These are phyloP conservation scores for Tephrocybe sp. DNA, from an alignment of 768 basidiomycete genomes.

Conservation along the genomic window DNA sequence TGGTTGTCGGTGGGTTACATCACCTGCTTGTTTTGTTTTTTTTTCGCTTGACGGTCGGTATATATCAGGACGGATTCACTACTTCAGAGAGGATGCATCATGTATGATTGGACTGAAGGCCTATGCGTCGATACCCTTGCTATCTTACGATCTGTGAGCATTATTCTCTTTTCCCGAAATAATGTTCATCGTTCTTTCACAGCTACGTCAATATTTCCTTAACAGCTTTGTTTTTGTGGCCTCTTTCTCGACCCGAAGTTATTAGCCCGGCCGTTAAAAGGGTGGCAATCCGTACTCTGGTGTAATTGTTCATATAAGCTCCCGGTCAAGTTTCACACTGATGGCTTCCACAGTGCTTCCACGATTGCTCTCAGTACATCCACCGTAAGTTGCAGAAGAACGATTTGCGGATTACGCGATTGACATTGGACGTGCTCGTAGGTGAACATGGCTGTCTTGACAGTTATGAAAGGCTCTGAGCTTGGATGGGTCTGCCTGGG, in stretches of 20 bases:
- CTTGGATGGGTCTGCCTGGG: constrained; percentile 50
- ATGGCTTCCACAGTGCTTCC: constrained; percentile 26
- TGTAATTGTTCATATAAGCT: constrained; percentile 27
- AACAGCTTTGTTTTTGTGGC: constrained; percentile 47
- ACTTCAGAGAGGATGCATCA: constrained; percentile 33
- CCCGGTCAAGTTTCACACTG: neutral
- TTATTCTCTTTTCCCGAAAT: neutral
- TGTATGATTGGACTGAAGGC: constrained; percentile 50
- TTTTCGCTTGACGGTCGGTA: neutral
- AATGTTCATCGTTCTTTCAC: neutral
- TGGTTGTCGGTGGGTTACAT: constrained; percentile 40
- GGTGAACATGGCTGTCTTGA: constrained; percentile 46
- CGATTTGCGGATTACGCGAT: neutral
- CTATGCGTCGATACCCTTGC: constrained; percentile 41
- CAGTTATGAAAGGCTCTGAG: constrained; percentile 42
- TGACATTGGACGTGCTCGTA: constrained; percentile 14
- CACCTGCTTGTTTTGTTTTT: neutral
- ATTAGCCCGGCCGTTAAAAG: constrained; percentile 32
- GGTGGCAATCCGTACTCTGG: constrained; percentile 41
- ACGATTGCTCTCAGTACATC: constrained; percentile 48
- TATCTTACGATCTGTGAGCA: constrained; percentile 47
- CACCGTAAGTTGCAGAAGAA: constrained; percentile 30
- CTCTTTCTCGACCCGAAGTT: constrained; percentile 36
- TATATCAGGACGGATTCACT: constrained; percentile 33
- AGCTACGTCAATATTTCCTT: constrained; percentile 19